Conservation (phyloP, 139 green algal species). For the Chlorella sp. region DNA sequence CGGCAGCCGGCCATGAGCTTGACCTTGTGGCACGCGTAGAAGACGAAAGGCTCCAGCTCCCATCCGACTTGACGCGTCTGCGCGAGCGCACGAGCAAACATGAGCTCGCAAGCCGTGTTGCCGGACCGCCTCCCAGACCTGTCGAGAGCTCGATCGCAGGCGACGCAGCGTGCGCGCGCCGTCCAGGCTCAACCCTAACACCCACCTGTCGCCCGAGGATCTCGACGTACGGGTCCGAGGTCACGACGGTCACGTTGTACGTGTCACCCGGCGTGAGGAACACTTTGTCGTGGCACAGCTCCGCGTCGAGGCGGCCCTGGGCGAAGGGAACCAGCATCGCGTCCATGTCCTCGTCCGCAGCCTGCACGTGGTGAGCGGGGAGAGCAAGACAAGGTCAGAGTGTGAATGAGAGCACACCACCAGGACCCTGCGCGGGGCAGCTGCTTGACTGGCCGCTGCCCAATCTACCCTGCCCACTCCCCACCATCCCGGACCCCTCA, state of each 20-base stretch:
- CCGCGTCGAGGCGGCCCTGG: neutral
- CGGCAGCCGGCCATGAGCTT: constrained; percentile 13
- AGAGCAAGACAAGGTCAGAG: neutral
- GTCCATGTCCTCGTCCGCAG: neutral
- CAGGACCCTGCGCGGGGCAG: no score
- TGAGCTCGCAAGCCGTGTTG: no score
- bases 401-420: no score
- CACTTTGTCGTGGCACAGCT: neutral
- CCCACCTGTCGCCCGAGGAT: constrained; percentile 7
- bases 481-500: no score
- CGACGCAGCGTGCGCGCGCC: no score
- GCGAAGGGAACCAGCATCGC: neutral
- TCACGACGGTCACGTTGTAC: constrained; percentile 22
- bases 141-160: no score
- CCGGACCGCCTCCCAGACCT: no score
- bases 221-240: constrained; percentile 1
- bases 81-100: no score
- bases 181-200: neutral
- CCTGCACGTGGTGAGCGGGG: neutral
- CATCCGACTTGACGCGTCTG: constrained; percentile 24
- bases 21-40: constrained; percentile 26
- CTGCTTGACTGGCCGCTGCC: no score
- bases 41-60: constrained; percentile 47
- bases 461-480: no score
- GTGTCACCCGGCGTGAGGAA: constrained; percentile 10